A percentile compares a stretch with the other conserved stretches of the same genome.
Evolutionary conservation across 2,329 filamentous ascomycete genomes (phyloP).

Genomic region (Ceratocystis cacaofunesta): DNA sequence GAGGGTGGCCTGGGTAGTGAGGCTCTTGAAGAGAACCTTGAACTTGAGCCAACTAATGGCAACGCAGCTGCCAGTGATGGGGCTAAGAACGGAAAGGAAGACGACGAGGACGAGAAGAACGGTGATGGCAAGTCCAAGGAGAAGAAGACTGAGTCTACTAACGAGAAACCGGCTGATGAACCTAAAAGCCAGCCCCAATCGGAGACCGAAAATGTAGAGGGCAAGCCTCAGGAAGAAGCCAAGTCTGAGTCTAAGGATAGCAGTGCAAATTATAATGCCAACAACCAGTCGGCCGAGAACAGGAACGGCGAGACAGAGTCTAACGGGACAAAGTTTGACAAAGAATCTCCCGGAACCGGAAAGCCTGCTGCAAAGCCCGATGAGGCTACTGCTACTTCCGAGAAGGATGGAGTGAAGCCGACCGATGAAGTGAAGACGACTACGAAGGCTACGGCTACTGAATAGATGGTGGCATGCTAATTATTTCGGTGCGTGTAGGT

Average conservation of each 20-base stretch:
- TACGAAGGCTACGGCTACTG: neutral
- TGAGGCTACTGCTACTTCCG: neutral
- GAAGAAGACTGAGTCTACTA: conserved; percentile 5
- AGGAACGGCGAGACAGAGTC: neutral
- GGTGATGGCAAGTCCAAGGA: conserved; percentile 11
- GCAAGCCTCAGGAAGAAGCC: neutral
- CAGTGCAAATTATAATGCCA: neutral
- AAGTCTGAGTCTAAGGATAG: neutral
- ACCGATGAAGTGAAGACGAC: neutral
- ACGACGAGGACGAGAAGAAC: conserved; percentile 2
- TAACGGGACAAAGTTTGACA: neutral
- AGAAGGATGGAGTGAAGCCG: neutral
- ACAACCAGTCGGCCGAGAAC: neutral
- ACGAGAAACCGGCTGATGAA: conserved; percentile 9
- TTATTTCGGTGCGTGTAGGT: neutral
- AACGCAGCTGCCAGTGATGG: neutral
- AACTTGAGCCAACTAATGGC: conserved; percentile 5
- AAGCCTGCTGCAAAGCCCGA: conserved; percentile 9
- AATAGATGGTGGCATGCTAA: neutral
- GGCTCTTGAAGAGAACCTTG: conserved; percentile 14
- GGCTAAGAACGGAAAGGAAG: conserved; percentile 17
- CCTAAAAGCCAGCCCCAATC: conserved; percentile 11
- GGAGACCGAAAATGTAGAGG: neutral
- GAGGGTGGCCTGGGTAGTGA: conserved; percentile 21
- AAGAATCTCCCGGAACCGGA: neutral